A percentile compares a stretch with the other conserved stretches of the same genome.
phyloP scores from a whole-genome alignment of 2,329 filamentous ascomycete species.

The Calonectria pauciramosa region DNA sequence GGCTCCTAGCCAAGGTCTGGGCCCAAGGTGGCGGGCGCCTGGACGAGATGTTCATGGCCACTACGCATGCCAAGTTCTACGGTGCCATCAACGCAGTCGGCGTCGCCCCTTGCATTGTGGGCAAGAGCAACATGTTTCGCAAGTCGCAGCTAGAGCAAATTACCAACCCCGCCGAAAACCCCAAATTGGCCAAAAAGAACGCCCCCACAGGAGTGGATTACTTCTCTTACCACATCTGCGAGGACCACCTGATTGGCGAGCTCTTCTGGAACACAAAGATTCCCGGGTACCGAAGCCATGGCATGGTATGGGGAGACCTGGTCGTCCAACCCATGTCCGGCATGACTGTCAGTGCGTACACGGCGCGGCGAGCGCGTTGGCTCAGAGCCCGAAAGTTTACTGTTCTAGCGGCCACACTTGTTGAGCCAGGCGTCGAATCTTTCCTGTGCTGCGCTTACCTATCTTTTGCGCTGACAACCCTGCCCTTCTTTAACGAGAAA shows the following conservation, averaged over 20 bases:
- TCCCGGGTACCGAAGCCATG: constrained; percentile 81
- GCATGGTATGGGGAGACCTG: constrained; percentile 85
- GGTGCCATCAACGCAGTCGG: constrained; percentile 94
- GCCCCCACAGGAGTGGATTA: constrained; percentile 81
- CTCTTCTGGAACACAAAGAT: constrained; percentile 83
- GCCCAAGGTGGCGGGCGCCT: constrained; percentile 80
- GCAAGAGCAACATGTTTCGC: constrained; percentile 99
- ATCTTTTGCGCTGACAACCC: constrained; percentile 81
- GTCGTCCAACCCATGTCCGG: constrained; percentile 90
- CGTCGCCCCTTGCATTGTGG: constrained; percentile 92
- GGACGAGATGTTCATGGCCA: constrained; percentile 95
- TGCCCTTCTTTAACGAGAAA: constrained; percentile 71
- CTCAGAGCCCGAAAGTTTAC: constrained; percentile 95
- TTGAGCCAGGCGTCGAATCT: constrained; percentile 93
- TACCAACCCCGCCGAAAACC: constrained; percentile 64
- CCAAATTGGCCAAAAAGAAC: constrained; percentile 54
- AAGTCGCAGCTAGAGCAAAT: constrained; percentile 88
- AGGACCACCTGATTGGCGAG: constrained; percentile 96
- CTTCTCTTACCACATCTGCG: constrained; percentile 97
- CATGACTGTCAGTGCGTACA: constrained; percentile 83
- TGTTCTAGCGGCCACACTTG: constrained; percentile 87
- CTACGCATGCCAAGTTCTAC: constrained; percentile 97
- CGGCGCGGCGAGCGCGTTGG: constrained; percentile 88
- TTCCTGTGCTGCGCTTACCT: constrained; percentile 87
- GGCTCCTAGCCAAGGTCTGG: constrained; percentile 47